phyloP scores from a whole-genome alignment of 2,329 filamentous ascomycete species.

The Setomelanomma holmii region DNA sequence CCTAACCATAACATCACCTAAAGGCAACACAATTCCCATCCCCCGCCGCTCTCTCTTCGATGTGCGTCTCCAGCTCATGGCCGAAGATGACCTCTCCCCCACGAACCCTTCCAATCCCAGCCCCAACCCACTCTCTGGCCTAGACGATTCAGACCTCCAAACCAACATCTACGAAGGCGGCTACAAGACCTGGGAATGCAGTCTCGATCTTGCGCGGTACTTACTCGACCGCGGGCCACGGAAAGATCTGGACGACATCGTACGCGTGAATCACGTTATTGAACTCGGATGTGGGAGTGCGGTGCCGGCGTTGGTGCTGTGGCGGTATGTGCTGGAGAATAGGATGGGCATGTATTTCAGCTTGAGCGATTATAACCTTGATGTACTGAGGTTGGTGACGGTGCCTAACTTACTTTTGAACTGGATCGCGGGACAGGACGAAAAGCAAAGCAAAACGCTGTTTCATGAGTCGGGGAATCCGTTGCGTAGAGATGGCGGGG shows the following conservation, averaged over 20 bases:
- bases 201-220: slow-evolving; percentile 77
- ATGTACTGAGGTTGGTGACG: slow-evolving; percentile 79
- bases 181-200: slow-evolving; percentile 91
- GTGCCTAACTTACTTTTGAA: slow-evolving; percentile 78
- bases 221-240: slow-evolving; percentile 57
- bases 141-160: slow-evolving; percentile 71
- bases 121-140: slow-evolving; percentile 39
- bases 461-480: slow-evolving; percentile 29
- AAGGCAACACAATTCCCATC: slow-evolving; percentile 61
- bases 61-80: slow-evolving; percentile 81
- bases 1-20: slow-evolving; percentile 67
- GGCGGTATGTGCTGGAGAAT: slow-evolving; percentile 65
- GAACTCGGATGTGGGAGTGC: slow-evolving; percentile 81
- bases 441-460: slow-evolving; percentile 17
- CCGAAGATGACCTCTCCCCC: slow-evolving; percentile 59
- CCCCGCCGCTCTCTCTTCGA: slow-evolving; percentile 83
- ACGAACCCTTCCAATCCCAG: too few relatives aligned
- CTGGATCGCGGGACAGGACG: slow-evolving; percentile 56
- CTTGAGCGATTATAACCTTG: slow-evolving; percentile 80
- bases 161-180: slow-evolving; percentile 86
- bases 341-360: slow-evolving; percentile 65
- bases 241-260: slow-evolving; percentile 58
- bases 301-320: slow-evolving; percentile 73
- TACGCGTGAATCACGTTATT: slow-evolving; percentile 57
- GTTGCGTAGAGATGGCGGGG: slow-evolving; percentile 8